Evolutionary conservation across 2,329 filamentous ascomycete species (phyloP), one percentile per base, ranked within the genome.

Genomic region (Pseudofabraea citricarpa): DNA sequence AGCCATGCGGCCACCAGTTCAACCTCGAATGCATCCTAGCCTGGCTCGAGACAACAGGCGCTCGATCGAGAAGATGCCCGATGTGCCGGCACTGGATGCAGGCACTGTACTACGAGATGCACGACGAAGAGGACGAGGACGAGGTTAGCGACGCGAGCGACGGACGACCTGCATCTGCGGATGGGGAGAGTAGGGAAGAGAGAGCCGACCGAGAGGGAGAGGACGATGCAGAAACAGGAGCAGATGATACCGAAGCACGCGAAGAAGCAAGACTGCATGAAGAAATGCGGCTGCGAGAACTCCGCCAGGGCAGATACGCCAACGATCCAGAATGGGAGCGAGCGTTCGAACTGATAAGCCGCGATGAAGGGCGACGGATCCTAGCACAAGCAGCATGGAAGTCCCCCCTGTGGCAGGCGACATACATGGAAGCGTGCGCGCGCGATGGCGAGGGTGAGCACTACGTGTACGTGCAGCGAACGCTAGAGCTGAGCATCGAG

Each of bases 1-100:
- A n/a, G n/a, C n/a, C 44, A 19, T 46, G 44, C 16, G 33, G 39
- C 15, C 44, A 46, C 26, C 22, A 37, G 23, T 46, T 41, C 21
- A 39, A 46, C 32, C 20, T 38, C 8, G 22, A 24, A 6, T 46
- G 44, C 27, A 37, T 39, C 32, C 15, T 15, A 3, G 13, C 3
- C 7, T 35, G 29, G 16, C 12, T 39, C n/a, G 32, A 22, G 16
- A 23, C 23, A 24, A 38, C 35, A 6, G 41, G 21, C 9, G 18
- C 8, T 15, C 13, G 24, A 35, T 23, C 15, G 27, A 8, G 35
- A 13, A 6, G 19, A 15, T 44, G 41, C 15, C 41, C 41, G 7
- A 20, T 44, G 20, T 44, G 41, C 35, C 19, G 21, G 12, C 10
- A 3, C 23, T 29, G 23, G 18, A 9, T 37, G 18, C 13, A 15